phyloP scores from a whole-genome alignment of 495 filamentous ascomycete genomes.

The Penicillium goetzii region DNA sequence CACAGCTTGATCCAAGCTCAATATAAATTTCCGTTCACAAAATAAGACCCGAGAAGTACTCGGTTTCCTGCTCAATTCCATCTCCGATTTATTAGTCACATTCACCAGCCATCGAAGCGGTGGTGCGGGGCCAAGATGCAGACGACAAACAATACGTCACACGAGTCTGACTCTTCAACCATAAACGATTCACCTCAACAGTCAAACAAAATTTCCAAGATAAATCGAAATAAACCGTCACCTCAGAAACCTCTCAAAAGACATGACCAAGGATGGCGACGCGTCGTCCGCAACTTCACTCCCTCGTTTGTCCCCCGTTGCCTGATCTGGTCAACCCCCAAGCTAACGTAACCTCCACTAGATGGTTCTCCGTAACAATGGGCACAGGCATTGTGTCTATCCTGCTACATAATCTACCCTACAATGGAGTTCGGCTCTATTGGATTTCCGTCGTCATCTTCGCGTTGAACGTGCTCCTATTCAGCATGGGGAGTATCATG shows the following conservation, averaged over 20 bases:
- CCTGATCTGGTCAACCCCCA: neutral
- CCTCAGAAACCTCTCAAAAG: constrained; percentile 18
- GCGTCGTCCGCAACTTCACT: constrained; percentile 52
- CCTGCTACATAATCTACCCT: constrained; percentile 60
- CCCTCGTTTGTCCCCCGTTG: constrained; percentile 38
- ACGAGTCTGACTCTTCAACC: neutral
- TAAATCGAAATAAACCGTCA: neutral
- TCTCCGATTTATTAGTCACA: neutral
- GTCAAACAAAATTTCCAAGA: neutral
- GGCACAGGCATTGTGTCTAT: constrained; percentile 64
- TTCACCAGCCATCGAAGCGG: neutral
- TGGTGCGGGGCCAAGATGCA: neutral
- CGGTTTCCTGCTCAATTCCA: neutral
- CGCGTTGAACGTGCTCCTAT: constrained; percentile 57
- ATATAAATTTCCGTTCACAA: neutral
- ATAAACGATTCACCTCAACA: neutral
- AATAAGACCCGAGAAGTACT: no score
- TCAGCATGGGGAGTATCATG: constrained; percentile 43
- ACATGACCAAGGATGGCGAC: constrained; percentile 48
- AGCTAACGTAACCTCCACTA: constrained; percentile 15
- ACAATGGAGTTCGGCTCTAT: constrained; percentile 56
- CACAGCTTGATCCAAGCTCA: neutral
- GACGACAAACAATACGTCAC: neutral
- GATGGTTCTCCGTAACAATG: constrained; percentile 63
- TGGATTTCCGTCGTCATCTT: constrained; percentile 59